These are phyloP conservation scores for Globisporangium megalacanthum DNA, from an alignment of 352 stramenopile genomes.

Conservation along the genomic window DNA sequence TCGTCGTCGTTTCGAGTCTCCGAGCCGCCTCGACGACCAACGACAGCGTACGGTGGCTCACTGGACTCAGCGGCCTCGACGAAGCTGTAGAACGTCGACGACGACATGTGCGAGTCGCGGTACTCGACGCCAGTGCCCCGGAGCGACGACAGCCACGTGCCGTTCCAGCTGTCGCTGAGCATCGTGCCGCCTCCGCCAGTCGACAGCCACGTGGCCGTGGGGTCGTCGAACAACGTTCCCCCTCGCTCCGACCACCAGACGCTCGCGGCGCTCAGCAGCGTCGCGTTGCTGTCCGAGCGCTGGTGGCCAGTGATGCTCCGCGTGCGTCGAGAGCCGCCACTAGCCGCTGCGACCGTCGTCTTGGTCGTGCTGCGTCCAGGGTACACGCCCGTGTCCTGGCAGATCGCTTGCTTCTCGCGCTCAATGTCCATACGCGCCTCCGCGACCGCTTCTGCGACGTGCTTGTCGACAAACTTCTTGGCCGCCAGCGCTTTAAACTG, in stretches of 20 bases:
- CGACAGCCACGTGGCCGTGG: constrained; percentile 34
- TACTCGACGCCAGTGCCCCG: constrained; percentile 23
- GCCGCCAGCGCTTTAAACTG: constrained; percentile 43
- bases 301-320: constrained; percentile 16
- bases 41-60: constrained; percentile 12
- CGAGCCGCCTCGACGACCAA: constrained; percentile 1
- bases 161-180: constrained; percentile 25
- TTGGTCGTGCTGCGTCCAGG: constrained; percentile 20
- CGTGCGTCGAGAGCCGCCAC: background rate
- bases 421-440: constrained; percentile 67
- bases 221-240: constrained; percentile 31
- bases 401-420: constrained; percentile 57
- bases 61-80: constrained; percentile 18
- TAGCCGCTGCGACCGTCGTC: too few species aligned
- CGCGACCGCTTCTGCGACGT: constrained; percentile 55
- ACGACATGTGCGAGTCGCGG: constrained; percentile 28
- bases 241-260: constrained; percentile 45
- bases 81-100: constrained; percentile 27
- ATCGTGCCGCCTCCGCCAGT: constrained; percentile 22
- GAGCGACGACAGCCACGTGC: constrained; percentile 27
- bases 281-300: constrained; percentile 28
- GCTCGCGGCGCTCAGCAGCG: constrained; percentile 22
- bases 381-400: constrained; percentile 60
- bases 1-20: constrained; percentile 5
- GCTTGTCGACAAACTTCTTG: constrained; percentile 72